phyloP scores from a whole-genome alignment of 768 basidiomycete genomes.

The Macrolepiota fuliginosa region DNA sequence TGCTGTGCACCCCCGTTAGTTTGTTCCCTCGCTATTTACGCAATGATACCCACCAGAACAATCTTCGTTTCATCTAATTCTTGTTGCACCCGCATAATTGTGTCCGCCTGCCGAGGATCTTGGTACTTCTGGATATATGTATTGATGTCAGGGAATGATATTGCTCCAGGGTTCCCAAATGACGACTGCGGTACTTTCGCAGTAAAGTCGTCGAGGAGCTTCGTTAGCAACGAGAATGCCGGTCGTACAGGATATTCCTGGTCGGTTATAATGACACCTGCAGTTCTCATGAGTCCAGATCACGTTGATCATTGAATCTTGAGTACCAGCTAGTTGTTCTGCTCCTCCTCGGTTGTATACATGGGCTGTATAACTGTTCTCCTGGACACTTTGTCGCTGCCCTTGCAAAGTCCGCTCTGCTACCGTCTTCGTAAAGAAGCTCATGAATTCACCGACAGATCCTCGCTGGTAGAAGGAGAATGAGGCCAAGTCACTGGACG shows the following conservation, averaged over 20 bases:
- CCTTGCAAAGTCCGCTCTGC: slow-evolving; percentile 84
- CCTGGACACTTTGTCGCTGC: slow-evolving; percentile 91
- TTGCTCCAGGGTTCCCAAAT: slow-evolving; percentile 61
- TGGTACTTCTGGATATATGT: slow-evolving; percentile 90
- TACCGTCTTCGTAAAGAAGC: slow-evolving; percentile 92
- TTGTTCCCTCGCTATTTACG: not conserved
- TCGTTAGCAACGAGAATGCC: slow-evolving; percentile 92
- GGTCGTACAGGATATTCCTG: slow-evolving; percentile 96
- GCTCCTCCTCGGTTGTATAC: slow-evolving; percentile 90
- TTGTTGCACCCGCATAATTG: slow-evolving; percentile 97
- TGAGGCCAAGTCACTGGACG: slow-evolving; percentile 77
- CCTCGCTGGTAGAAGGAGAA: slow-evolving; percentile 95
- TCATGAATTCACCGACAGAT: slow-evolving; percentile 87
- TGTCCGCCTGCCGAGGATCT: slow-evolving; percentile 95
- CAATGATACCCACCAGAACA: slow-evolving; percentile 65
- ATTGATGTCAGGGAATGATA: slow-evolving; percentile 74
- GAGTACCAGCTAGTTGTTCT: slow-evolving; percentile 78
- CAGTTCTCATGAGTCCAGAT: not conserved
- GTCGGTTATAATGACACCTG: slow-evolving; percentile 92
- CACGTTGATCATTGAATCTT: not conserved
- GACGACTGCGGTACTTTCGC: slow-evolving; percentile 73
- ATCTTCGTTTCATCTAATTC: slow-evolving; percentile 99
- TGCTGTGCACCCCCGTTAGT: slow-evolving; percentile 52
- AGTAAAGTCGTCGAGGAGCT: slow-evolving; percentile 90
- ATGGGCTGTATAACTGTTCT: slow-evolving; percentile 91